Evolutionary conservation across 257 asterid species (phyloP), one percentile per base, ranked within the genome.

Genomic region (Petunia secreta): DNA sequence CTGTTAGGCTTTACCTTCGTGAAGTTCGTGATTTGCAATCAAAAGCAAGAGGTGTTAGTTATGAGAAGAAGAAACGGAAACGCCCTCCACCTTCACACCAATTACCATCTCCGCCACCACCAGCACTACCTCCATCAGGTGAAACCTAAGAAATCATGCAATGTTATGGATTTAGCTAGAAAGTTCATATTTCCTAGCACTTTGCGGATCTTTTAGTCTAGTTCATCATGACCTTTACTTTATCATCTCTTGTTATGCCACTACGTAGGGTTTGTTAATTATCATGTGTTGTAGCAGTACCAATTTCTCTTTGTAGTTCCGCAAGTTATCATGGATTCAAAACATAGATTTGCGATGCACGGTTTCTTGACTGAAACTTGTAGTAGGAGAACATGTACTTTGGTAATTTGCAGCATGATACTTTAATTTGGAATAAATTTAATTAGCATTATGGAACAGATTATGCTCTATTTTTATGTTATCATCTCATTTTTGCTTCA

Each of bases 21-120:
- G 98, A 94, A 76, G 96, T 93, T 74, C 93, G 96, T 0, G 98
- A 94, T 80, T 75, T 91, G 85, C 98, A 94, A 91, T 93, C 98
- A 0, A 94, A 93, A 83, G 98, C 98, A 0, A 80, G 98, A 9
- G 98, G 98, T 4, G 88, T 94, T 39, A 94, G 98, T 83, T 94
- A 94, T 80, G 98, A 94, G 90, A 94, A 94, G 92, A 94, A 93
- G 86, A 95, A 95, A 78, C 60, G 97, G 82, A 93, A 93, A 87
- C 91, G 97, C 40, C 89, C 81, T 2, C 84, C 87, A 1, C 85
- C 88, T 14, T 83, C 87, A 16, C 84, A 50, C 57, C 81, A 80
- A 63, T 8, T 60, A 37, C 25, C 82, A 37, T 78, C 67, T 16
- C 46, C 68, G 52, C 50, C 82, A 7, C 68, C 85, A 2, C 84